Base-by-base conservation (phyloP, 208 protist species). In the Tritrichomonas foetus region DNA sequence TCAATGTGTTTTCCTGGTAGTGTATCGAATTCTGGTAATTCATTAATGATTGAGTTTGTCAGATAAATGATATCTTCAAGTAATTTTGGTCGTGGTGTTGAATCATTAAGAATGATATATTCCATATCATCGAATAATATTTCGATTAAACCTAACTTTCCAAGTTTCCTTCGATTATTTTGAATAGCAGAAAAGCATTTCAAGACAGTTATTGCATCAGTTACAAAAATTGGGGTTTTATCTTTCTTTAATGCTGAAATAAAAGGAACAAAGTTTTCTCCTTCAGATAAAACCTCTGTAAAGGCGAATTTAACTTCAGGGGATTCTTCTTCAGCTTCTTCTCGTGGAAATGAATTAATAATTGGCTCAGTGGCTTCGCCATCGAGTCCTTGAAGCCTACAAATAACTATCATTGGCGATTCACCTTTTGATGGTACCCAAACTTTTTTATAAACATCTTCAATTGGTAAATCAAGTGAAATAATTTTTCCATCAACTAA, bases 371-470 rank as follows among this genome's bases (percentile, higher is more conserved):
- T 44, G 33, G 78, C 78, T 89, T 61, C 41, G 3, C 78, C 78
- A 57, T 89, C 78, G 1, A 89, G 41, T 22, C 78, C 78, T 57
- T 89, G 78, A n/a, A 89, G 47, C 57, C 78, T 89, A n/a, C 33
- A 89, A 20, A 89, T 89, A 5, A 89, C 47, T 22, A 89, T 0
- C 78, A 89, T 89, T 57, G 78, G 47, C 14, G 9, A 57, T 57
- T 53, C 41, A n/a, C 74, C 74, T 20, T 53, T n/a, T 39, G 0
- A 16, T 61, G 78, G 78, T 39, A 39, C 78, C 78, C 78, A 89
- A 57, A 89, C 78, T 27, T 89, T 53, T 57, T n/a, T 89, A 39
- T 89, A 89, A 50, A 89, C 78, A 61, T 89, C 78, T 57, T 89
- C 78, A 22, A 89, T 20, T n/a, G 25, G 25, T n/a, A 89, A 57